Base-by-base conservation (phyloP, 108 stramenopile species). In the Mayamaea pseudoterrestris region DNA sequence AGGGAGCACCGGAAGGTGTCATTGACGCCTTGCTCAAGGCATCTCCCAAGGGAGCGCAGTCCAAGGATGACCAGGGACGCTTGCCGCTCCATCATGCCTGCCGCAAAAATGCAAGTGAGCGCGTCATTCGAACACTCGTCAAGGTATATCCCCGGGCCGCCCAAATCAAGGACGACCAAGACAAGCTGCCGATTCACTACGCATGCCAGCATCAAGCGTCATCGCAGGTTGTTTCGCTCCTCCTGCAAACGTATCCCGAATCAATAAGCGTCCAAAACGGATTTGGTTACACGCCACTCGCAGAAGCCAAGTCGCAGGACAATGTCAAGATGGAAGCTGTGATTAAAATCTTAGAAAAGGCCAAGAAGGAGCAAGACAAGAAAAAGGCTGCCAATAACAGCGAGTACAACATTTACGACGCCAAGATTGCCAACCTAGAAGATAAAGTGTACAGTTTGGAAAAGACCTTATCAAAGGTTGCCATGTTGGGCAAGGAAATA, bases 141-240 rank as follows among this genome's bases (percentile, higher is more conserved):
- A 78, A 74, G 39, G 79, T 86, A 5, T 90, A 83, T 51, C 78
- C 89, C 4, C 65, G 83, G 18, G 89, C 76, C 9, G 74, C 89
- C 3, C 80, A 84, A 41, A 73, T 82, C 26, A 85, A 82, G 62
- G 89, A 90, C 37, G 89, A 90, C 48, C 82, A 84, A 58, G 82
- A 86, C 49, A 90, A 90, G 53, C 68, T 90, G 2, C 78, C 89
- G 2, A 69, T 90, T 2, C 89, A 90, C 52, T 83, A 90, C 49
- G 89, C 89, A 0, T 85, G 83, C 43, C 76, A 83, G 35, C 77
- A 84, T 43, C 81, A 79, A 12, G 63, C 73, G 27, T 68, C 60
- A 21, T 65, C 74, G 14, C 68, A 54, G 30, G 68, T 80, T 11
- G 72, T 85, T 13, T 50, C 75, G 32, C 57, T 76, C 0, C 61